These are phyloP conservation scores for Funneliformis caledonium DNA, from an alignment of 371 early-diverging fungal species.

Conservation along the genomic window DNA sequence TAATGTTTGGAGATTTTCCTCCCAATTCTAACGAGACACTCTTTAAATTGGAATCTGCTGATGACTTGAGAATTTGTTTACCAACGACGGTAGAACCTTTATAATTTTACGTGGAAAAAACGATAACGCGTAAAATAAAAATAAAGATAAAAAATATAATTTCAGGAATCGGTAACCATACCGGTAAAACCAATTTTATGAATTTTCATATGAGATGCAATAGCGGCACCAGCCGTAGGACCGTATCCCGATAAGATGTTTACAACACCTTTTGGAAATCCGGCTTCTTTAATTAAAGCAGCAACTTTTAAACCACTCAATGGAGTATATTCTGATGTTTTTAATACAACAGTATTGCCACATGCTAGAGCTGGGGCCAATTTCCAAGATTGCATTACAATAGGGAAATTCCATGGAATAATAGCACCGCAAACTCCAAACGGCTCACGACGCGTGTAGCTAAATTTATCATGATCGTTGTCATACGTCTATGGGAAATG, in stretches of 20 bases:
- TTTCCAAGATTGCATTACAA: conserved; percentile 82
- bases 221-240: conserved; percentile 56
- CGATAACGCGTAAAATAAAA: too few species aligned
- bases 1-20: conserved; percentile 88
- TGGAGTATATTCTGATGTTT: conserved; percentile 73
- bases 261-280: conserved; percentile 70
- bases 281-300: conserved; percentile 57
- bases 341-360: conserved; percentile 61
- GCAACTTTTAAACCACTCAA: conserved; percentile 57
- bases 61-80: conserved; percentile 69
- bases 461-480: conserved; percentile 49
- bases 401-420: conserved; percentile 86
- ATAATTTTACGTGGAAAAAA: background rate
- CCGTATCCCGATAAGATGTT: conserved; percentile 73
- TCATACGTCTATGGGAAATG: conserved; percentile 49
- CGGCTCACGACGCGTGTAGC: conserved; percentile 79
- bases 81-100: conserved; percentile 77
- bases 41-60: conserved; percentile 74
- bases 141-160: too few species aligned
- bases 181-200: conserved; percentile 70
- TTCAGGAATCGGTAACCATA: conserved; percentile 19
- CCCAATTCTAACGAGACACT: conserved; percentile 86
- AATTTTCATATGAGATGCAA: conserved; percentile 54
- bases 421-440: conserved; percentile 83
- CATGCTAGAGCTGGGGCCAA: conserved; percentile 70